Evolutionary conservation across 2,329 filamentous ascomycete genomes (phyloP), one percentile per base, ranked within the genome.

Genomic region (Monilinia vaccinii-corymbosi): DNA sequence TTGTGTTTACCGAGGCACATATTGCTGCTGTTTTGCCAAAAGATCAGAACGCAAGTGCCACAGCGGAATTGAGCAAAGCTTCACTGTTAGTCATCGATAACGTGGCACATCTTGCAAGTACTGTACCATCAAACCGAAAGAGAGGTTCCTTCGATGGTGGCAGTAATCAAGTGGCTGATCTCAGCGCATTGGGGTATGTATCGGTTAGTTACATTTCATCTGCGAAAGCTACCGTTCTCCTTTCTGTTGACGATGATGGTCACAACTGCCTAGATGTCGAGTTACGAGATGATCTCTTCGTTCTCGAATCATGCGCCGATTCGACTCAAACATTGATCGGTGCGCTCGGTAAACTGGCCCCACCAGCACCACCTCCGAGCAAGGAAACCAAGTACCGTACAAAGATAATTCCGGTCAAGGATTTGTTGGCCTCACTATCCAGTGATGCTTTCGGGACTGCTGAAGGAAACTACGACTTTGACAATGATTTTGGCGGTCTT

Each of bases 291-390:
- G 88, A 96, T 65, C 79, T 99, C 1, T 79, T 99, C 57, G 86
- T 99, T 38, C 76, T 99, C 8, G 94, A 99, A 73, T 95, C 92
- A 1, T 99, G 95, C 69, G 94, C 94, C 34, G 94, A 99, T 73
- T 99, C 94, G 1, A 97, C 91, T 0, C 91, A 97, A 72, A 99
- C 94, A 0, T 79, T 99, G 16, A 87, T 96, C 56, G 80, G 82
- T 2, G 81, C 96, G 46, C 75, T 92, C 18, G 90, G 88, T 68
- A 91, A 88, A 0, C 78, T 99, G 5, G 85, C 86, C 42, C 94
- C 93, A 5, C 93, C 94, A 1, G 86, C 84, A 9, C 87, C 91
- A 0, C 16, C 57, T 23, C 91, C 92, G 1, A 93, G 83, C 69
- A 90, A 87, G 63, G 86, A 88, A 66, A 83, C 86, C 65, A 94